phyloP scores from a whole-genome alignment of 768 basidiomycete genomes.

The Sutorius australiensis region DNA sequence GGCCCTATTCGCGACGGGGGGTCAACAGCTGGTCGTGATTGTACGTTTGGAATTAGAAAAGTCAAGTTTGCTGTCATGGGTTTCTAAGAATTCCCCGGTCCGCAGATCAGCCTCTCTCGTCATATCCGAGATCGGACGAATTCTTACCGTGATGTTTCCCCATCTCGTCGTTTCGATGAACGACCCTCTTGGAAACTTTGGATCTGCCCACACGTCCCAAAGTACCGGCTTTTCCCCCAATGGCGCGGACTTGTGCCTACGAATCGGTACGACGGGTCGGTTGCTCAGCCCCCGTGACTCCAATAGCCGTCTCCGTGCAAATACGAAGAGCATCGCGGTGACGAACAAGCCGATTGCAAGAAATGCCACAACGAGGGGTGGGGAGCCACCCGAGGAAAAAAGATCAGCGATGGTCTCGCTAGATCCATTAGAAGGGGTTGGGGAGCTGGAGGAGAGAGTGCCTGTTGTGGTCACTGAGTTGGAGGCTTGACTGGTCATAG shows the following conservation, averaged over 20 bases:
- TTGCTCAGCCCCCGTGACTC: constrained; percentile 12
- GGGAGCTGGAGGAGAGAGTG: not conserved
- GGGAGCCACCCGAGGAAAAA: constrained; percentile 39
- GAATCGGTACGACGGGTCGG: not conserved
- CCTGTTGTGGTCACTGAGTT: constrained; percentile 3
- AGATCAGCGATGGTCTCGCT: not conserved
- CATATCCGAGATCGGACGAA: not conserved
- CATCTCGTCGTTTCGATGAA: constrained; percentile 27
- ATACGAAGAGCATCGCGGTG: constrained; percentile 44
- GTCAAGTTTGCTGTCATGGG: constrained; percentile 24
- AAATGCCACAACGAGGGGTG: constrained; percentile 57
- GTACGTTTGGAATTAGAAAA: not conserved
- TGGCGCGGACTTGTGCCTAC: not conserved
- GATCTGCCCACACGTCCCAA: constrained; percentile 42
- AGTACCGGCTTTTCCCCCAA: constrained; percentile 37
- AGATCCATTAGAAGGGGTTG: not conserved
- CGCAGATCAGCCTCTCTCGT: not conserved
- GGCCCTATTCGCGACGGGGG: not conserved
- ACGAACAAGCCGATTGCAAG: constrained; percentile 55
- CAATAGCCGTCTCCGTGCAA: constrained; percentile 42
- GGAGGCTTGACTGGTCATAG: constrained; percentile 7
- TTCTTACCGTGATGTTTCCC: constrained; percentile 41
- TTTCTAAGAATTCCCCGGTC: constrained; percentile 3
- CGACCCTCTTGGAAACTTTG: not conserved
- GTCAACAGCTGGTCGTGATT: not conserved